Evolutionary conservation across 495 filamentous ascomycete genomes (phyloP), one percentile per base, ranked within the genome.

Genomic region (Penicillium pulvis): DNA sequence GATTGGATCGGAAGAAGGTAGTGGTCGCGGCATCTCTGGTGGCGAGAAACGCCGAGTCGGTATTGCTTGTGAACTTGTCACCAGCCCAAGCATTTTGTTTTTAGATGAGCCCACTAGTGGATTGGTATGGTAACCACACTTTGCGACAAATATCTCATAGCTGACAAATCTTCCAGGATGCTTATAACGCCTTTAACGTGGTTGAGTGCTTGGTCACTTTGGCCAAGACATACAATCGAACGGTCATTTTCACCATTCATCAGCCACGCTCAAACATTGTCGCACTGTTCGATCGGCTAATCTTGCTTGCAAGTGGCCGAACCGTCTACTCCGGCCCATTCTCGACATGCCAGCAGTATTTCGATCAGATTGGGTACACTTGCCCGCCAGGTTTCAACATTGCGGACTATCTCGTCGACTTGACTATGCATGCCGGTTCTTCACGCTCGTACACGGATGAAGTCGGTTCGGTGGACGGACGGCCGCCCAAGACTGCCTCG

Each of bases 191-290:
- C 0, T 98, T 93, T 79, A 98, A 98, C 54, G 93, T 97, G 7
- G 87, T 98, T 26, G 94, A 98, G 71, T 97, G 93, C 64, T 80
- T 98, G 39, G 94, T 98, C 42, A 97, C 90, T 5, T 74, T 98
- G 46, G 94, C 94, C 17, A 96, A 94, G 79, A 93, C 87, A 30
- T 98, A 97, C 78, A 93, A 96, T 69, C 84, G 94, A 47, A 98
- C 94, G 1, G 90, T 98, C 57, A 89, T 98, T 55, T 97, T 98
- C 78, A 98, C 94, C 6, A 98, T 98, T 60, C 94, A 98, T 73
- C 94, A 98, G 62, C 94, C 94, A n/a, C 83, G 96, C 57, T 98
- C 94, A n/a, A 98, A 98, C 65, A 98, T 98, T 63, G 94, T 98
- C 30, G 94, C 94, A n/a, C 81, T 98, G 31, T 98, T 98, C 65